These are phyloP conservation scores for Candida tallmaniae DNA, from an alignment of 805 yeast species.

Conservation along the genomic window DNA sequence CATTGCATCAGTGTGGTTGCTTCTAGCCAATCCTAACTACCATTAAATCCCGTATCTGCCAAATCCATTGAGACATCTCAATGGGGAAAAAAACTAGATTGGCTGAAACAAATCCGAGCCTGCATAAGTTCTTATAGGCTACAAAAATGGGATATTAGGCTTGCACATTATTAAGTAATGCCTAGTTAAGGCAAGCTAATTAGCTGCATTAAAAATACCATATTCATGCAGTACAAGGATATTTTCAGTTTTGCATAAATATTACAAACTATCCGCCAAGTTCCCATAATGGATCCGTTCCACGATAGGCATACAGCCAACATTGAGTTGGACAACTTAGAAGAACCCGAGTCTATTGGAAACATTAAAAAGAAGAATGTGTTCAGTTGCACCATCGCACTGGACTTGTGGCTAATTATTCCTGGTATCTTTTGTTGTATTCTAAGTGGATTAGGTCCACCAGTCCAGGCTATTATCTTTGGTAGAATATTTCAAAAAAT, in stretches of 20 bases:
- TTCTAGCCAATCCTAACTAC: too few species aligned
- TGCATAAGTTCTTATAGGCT: too few species aligned
- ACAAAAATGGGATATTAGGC: too few species aligned
- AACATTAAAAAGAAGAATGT: constrained; percentile 6
- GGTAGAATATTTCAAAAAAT: constrained; percentile 54
- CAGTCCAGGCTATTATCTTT: constrained; percentile 58
- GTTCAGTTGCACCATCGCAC: constrained; percentile 13
- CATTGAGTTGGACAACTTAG: not conserved
- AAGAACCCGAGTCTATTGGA: not conserved
- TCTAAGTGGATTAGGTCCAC: constrained; percentile 53
- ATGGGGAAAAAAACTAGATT: constrained; percentile 9
- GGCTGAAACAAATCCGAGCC: constrained; percentile 6
- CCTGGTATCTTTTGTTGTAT: constrained; percentile 36
- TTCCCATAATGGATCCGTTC: too few species aligned
- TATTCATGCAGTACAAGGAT: too few species aligned
- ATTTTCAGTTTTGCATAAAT: too few species aligned
- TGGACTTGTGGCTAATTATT: constrained; percentile 13
- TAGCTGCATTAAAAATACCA: too few species aligned
- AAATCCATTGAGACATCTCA: constrained; percentile 11
- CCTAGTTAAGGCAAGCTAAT: too few species aligned
- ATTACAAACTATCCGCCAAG: too few species aligned
- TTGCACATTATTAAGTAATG: too few species aligned
- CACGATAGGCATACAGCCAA: not conserved
- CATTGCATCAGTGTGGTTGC: too few species aligned
- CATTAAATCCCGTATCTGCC: too few species aligned